Evolutionary conservation across 2,329 filamentous ascomycete genomes (phyloP).

Genomic region (Verticillium nonalfalfae): DNA sequence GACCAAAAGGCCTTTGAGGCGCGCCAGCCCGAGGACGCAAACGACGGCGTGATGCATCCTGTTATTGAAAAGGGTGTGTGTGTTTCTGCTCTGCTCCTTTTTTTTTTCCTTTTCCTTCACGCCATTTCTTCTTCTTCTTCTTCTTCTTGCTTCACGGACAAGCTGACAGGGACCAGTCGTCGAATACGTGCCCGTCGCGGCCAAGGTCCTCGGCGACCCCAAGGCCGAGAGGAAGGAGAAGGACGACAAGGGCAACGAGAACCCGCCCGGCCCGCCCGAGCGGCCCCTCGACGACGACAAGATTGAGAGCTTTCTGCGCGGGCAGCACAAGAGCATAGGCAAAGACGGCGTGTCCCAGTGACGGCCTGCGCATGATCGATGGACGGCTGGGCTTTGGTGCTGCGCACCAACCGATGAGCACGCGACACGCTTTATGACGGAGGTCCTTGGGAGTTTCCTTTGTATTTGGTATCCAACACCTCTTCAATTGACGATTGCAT

Average conservation of each 20-base stretch:
- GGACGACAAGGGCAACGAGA: constrained; percentile 5
- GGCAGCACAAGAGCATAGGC: constrained; percentile 42
- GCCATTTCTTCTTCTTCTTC: no score
- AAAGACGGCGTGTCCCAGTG: constrained; percentile 18
- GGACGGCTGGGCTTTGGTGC: background rate
- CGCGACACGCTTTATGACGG: constrained; percentile 16
- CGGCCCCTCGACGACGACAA: constrained; percentile 38
- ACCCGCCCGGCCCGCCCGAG: constrained; percentile 27
- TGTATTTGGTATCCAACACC: constrained; percentile 5
- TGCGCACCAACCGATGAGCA: background rate
- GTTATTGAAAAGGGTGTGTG: constrained; percentile 37
- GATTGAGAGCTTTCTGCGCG: constrained; percentile 46
- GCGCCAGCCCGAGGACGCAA: constrained; percentile 16
- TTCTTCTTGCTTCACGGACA: no score
- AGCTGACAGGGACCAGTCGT: constrained; percentile 24
- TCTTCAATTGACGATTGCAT: background rate
- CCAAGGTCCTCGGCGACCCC: constrained; percentile 31
- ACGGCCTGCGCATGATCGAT: background rate
- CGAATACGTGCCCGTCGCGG: constrained; percentile 35
- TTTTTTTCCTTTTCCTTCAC: no score
- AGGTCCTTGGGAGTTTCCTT: no score
- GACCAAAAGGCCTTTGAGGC: constrained; percentile 32
- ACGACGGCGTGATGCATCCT: constrained; percentile 18
- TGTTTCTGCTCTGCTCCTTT: no score
- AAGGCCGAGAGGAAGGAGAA: constrained; percentile 16